These are phyloP conservation scores for Starmera caribaea DNA, from an alignment of 805 yeast species.

Conservation along the genomic window DNA sequence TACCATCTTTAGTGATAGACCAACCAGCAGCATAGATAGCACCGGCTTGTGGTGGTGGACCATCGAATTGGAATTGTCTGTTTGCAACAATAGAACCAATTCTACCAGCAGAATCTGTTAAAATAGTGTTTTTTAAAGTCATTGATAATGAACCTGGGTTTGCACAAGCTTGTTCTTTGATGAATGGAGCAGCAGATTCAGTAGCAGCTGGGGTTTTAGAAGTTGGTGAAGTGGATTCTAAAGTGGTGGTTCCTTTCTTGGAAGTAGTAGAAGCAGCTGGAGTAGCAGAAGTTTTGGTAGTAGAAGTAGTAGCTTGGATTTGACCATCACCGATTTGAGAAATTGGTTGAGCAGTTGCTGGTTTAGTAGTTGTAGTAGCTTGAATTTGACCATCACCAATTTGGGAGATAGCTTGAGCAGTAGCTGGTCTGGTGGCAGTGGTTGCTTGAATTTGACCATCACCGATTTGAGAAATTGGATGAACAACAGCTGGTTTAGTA, in stretches of 20 bases:
- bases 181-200: slow-evolving; percentile 7
- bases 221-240: slow-evolving; percentile 15
- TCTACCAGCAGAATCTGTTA: slow-evolving; percentile 49
- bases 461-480: slow-evolving; percentile 26
- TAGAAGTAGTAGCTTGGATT: slow-evolving; percentile 29
- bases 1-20: slow-evolving; percentile 38
- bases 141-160: slow-evolving; percentile 38
- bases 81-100: slow-evolving; percentile 66
- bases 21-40: slow-evolving; percentile 57
- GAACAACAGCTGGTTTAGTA: slow-evolving; percentile 30
- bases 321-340: slow-evolving; percentile 51
- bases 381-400: slow-evolving; percentile 30
- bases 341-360: slow-evolving; percentile 19
- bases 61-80: slow-evolving; percentile 73
- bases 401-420: slow-evolving; percentile 29
- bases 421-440: slow-evolving; percentile 25
- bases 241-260: slow-evolving; percentile 9
- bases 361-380: slow-evolving; percentile 24
- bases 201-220: slow-evolving; percentile 13
- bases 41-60: slow-evolving; percentile 73
- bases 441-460: slow-evolving; percentile 7
- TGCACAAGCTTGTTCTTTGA: slow-evolving; percentile 29
- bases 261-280: background rate
- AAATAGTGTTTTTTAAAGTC: slow-evolving; percentile 36
- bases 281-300: slow-evolving; percentile 12